These are phyloP conservation scores for Sideroxylon spinosum DNA, from an alignment of 179 eudicot genomes.

Conservation along the genomic window DNA sequence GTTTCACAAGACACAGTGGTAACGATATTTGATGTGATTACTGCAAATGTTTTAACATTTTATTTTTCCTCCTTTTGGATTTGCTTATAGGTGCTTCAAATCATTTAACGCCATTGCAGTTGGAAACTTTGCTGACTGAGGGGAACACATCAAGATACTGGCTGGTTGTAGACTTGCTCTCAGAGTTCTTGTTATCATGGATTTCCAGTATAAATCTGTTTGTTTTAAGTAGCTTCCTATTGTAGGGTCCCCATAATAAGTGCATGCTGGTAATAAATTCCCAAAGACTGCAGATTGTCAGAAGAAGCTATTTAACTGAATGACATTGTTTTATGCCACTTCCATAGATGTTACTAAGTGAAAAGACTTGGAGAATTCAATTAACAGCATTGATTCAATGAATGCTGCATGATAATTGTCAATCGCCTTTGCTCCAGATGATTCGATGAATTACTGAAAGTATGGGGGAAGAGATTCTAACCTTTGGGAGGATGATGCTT, in stretches of 20 bases:
- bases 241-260: constrained; percentile 2
- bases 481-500: not conserved
- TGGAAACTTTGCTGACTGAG: constrained; percentile 78
- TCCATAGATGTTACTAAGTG: not conserved
- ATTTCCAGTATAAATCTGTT: not conserved
- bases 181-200: constrained; percentile 8
- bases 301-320: not conserved
- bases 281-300: not conserved
- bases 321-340: not conserved
- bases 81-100: constrained; percentile 44
- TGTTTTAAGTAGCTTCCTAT: not conserved
- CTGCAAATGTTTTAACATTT: not conserved
- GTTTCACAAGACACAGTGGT: not conserved
- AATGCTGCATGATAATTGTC: not conserved
- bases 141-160: constrained; percentile 72
- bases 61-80: not conserved
- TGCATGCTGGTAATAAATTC: not conserved
- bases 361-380: constrained; percentile 1
- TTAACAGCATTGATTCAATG: not conserved
- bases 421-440: not conserved
- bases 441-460: not conserved
- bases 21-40: not conserved
- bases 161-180: constrained; percentile 49
- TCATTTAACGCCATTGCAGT: constrained; percentile 79
- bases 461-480: not conserved